Evolutionary conservation across 208 protist genomes (phyloP).

Genomic region (Wallacemonas collosoma): DNA sequence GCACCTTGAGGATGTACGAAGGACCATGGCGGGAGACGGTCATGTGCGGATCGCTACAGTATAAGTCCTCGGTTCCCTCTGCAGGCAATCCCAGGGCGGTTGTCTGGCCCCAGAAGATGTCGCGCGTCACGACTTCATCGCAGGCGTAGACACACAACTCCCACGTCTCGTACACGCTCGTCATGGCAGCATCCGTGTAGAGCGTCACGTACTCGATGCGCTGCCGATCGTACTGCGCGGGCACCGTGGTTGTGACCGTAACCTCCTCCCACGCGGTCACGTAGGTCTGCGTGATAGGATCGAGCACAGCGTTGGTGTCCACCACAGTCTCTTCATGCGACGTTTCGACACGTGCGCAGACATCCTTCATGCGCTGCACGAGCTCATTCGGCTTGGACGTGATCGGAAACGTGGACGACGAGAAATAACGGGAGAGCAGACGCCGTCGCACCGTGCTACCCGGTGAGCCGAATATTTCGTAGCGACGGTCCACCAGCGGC

Average conservation of each 20-base stretch:
- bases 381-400: conserved; percentile 38
- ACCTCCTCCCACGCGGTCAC: conserved; percentile 87
- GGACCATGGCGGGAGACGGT: conserved; percentile 35
- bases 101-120: conserved; percentile 84
- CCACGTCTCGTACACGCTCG: conserved; percentile 82
- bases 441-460: conserved; percentile 66
- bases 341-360: conserved; percentile 60
- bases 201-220: conserved; percentile 83
- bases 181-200: conserved; percentile 74
- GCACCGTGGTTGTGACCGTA: conserved; percentile 58
- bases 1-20: conserved; percentile 75
- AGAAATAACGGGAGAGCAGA: conserved; percentile 69
- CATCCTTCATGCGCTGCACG: conserved; percentile 64
- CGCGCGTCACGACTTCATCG: conserved; percentile 62
- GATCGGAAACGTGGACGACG: conserved; percentile 54
- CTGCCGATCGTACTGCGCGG: conserved; percentile 38
- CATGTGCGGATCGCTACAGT: conserved; percentile 69
- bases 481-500: conserved; percentile 81
- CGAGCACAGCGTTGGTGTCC: conserved; percentile 70
- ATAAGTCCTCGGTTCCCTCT: conserved; percentile 68
- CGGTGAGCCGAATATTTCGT: conserved; percentile 75
- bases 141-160: conserved; percentile 86
- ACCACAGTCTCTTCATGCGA: conserved; percentile 49
- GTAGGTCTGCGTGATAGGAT: conserved; percentile 85
- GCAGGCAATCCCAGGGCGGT: conserved; percentile 69